Evolutionary conservation across 768 basidiomycete species (phyloP).

Genomic region (Tulasnella calospora): DNA sequence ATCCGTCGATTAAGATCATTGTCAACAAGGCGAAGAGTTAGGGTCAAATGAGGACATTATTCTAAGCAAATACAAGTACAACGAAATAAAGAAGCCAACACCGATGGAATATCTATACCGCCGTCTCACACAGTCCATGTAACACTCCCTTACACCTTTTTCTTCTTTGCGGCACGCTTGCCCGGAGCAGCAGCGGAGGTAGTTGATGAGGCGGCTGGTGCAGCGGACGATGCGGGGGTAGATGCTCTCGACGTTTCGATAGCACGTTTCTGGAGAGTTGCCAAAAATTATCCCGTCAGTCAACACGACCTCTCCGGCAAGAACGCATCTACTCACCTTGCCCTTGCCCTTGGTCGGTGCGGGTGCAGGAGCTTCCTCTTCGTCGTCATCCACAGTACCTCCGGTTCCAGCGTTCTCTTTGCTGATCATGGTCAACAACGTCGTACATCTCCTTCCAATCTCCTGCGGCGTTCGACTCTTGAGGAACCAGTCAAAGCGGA

Average conservation of each 20-base stretch:
- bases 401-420: conserved; percentile 61
- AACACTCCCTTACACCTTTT: conserved; percentile 18
- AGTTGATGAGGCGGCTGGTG: conserved; percentile 10
- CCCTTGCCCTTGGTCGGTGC: conserved; percentile 27
- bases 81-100: not conserved
- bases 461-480: conserved; percentile 89
- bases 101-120: not conserved
- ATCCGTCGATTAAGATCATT: no score
- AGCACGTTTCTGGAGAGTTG: conserved; percentile 16
- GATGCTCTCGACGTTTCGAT: conserved; percentile 26
- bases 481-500: conserved; percentile 98
- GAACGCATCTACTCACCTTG: conserved; percentile 20
- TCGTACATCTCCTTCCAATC: conserved; percentile 80
- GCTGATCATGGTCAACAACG: conserved; percentile 82
- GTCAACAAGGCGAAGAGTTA: no score
- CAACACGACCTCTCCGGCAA: not conserved
- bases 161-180: conserved; percentile 28
- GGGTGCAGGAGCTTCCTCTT: conserved; percentile 33
- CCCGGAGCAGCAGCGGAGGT: not conserved
- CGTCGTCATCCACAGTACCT: conserved; percentile 58
- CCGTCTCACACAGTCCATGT: not conserved
- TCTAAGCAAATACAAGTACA: conserved; percentile 3
- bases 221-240: conserved; percentile 26
- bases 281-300: not conserved
- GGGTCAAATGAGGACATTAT: not conserved